Evolutionary conservation across 805 yeast genomes (phyloP).

Genomic region (Maudiozyma turicensis): DNA sequence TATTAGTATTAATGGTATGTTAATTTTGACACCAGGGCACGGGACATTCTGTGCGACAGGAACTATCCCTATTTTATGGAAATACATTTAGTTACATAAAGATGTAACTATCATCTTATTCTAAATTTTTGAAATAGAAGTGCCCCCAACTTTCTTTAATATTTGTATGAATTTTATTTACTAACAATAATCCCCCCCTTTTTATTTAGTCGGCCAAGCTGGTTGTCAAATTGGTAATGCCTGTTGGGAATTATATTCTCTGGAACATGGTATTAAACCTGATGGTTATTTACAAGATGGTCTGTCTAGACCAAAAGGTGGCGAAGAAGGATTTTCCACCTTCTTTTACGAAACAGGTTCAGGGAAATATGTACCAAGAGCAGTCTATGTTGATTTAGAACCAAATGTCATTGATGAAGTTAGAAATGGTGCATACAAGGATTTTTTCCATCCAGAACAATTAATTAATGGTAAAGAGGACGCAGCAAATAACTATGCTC

Average conservation of each 20-base stretch:
- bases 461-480: constrained; percentile 95
- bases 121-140: too few species aligned
- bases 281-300: constrained; percentile 85
- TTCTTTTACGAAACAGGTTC: constrained; percentile 93
- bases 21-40: neutral
- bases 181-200: neutral
- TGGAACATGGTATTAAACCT: constrained; percentile 95
- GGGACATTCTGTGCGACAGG: too few species aligned
- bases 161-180: neutral
- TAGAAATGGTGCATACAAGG: constrained; percentile 85
- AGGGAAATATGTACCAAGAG: constrained; percentile 97
- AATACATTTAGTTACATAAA: neutral
- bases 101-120: neutral
- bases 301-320: constrained; percentile 74
- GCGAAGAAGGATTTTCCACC: constrained; percentile 94
- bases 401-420: constrained; percentile 98
- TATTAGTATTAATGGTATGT: constrained; percentile 56
- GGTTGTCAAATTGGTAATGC: constrained; percentile 99
- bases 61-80: neutral
- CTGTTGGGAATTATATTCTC: constrained; percentile 96
- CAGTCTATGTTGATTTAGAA: constrained; percentile 92
- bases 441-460: constrained; percentile 96
- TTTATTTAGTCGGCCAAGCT: constrained; percentile 56
- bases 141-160: neutral
- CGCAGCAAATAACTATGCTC: constrained; percentile 97